Conservation (phyloP, 768 basidiomycete genomes). For the Mycena maculata region DNA sequence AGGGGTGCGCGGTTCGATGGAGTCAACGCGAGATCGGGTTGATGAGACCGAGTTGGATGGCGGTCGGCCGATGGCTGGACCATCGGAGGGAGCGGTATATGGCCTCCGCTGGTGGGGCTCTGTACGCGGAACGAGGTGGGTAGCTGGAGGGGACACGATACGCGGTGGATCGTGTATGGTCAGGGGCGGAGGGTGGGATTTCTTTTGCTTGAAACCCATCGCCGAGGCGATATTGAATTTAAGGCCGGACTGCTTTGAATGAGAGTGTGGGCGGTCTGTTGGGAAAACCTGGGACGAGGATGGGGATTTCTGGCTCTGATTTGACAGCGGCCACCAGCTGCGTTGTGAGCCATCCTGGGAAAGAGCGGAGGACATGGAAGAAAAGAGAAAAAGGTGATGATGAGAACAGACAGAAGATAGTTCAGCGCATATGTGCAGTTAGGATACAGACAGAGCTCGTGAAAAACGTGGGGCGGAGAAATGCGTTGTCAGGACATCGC, state of each 20-base stretch:
- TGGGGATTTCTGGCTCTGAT: slow-evolving; percentile 37
- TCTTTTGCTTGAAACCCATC: slow-evolving; percentile 75
- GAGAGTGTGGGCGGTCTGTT: slow-evolving; percentile 41
- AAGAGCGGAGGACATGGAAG: slow-evolving; percentile 36
- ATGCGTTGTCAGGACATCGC: too few species aligned
- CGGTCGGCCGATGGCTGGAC: slow-evolving; percentile 52
- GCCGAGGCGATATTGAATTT: slow-evolving; percentile 70
- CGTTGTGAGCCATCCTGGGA: slow-evolving; percentile 45
- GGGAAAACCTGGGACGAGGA: slow-evolving; percentile 24
- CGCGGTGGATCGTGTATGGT: slow-evolving; percentile 63
- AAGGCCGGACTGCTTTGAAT: slow-evolving; percentile 48
- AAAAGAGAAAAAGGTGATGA: neutral
- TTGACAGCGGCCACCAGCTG: slow-evolving; percentile 59
- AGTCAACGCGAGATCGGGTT: slow-evolving; percentile 65
- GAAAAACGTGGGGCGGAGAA: too few species aligned
- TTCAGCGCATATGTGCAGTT: too few species aligned
- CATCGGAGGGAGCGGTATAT: slow-evolving; percentile 39
- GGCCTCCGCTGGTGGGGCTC: slow-evolving; percentile 28
- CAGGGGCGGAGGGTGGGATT: slow-evolving; percentile 55
- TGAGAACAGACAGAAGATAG: too few species aligned
- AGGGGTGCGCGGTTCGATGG: slow-evolving; percentile 66
- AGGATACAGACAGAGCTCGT: too few species aligned
- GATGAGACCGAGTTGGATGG: slow-evolving; percentile 69
- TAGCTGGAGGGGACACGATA: slow-evolving; percentile 24
- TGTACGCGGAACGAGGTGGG: slow-evolving; percentile 27